A percentile compares a stretch with the other conserved stretches of the same genome.
These are phyloP conservation scores for Ascochyta clinopodiicola DNA, from an alignment of 2,329 filamentous ascomycete genomes.

Conservation along the genomic window DNA sequence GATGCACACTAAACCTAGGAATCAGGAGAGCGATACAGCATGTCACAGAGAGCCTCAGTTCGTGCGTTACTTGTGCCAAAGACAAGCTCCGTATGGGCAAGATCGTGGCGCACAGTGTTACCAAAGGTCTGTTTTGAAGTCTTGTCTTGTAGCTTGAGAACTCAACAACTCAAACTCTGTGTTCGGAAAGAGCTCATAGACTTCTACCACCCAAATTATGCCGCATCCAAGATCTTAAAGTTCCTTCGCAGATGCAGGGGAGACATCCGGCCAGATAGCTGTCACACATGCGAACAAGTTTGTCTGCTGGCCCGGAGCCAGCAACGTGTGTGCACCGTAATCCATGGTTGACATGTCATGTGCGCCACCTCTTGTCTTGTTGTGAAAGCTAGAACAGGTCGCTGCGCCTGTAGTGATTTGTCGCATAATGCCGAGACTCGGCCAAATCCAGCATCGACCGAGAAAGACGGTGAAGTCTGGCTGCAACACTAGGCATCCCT, in stretches of 20 bases:
- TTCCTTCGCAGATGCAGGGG: no score
- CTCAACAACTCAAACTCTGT: no score
- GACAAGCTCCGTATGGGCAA: no score
- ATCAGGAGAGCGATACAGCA: no score
- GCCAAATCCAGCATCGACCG: neutral
- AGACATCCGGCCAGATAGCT: neutral
- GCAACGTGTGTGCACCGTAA: neutral
- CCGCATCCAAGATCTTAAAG: neutral
- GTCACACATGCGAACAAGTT: neutral
- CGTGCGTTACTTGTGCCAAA: no score
- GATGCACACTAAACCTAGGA: no score
- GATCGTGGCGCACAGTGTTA: no score
- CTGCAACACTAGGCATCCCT: neutral
- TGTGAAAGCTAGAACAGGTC: neutral
- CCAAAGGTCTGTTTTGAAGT: no score
- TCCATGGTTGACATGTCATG: neutral
- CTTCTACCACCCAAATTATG: no score
- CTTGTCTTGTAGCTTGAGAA: no score
- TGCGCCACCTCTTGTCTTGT: conserved; percentile 1
- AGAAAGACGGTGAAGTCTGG: conserved; percentile 1
- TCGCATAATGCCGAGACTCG: conserved; percentile 11
- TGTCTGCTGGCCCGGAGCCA: neutral
- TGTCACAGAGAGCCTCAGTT: no score
- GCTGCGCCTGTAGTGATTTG: conserved; percentile 27
- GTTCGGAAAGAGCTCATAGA: no score